phyloP scores from a whole-genome alignment of 1,139 yeast genomes.

The Nadsonia starkeyi-henricii region DNA sequence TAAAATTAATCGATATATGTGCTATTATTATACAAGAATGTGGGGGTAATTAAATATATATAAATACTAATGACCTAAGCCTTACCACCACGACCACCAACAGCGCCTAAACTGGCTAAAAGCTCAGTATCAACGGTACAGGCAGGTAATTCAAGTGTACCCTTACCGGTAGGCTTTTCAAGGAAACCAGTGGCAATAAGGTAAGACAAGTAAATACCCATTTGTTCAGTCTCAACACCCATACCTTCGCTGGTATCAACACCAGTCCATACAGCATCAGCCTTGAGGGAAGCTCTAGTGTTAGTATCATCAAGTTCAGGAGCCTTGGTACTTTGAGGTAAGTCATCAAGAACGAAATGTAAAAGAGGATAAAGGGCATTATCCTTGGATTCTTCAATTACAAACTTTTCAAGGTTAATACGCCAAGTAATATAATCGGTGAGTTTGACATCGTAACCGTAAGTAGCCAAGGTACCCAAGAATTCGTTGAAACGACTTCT shows the following conservation, averaged over 20 bases:
- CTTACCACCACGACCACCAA: constrained; percentile 64
- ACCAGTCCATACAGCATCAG: constrained; percentile 51
- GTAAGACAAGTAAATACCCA: constrained; percentile 71
- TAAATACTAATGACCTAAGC: not conserved
- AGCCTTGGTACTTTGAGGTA: constrained; percentile 84
- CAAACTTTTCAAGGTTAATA: constrained; percentile 56
- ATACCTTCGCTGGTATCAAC: constrained; percentile 51
- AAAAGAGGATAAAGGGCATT: constrained; percentile 84
- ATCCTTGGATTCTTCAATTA: constrained; percentile 55
- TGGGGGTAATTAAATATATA: not conserved
- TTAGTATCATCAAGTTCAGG: constrained; percentile 87
- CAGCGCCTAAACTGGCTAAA: constrained; percentile 49
- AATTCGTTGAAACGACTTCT: constrained; percentile 68
- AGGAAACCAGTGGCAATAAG: constrained; percentile 68
- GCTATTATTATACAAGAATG: too few relatives aligned
- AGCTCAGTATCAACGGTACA: constrained; percentile 45
- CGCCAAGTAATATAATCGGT: constrained; percentile 74
- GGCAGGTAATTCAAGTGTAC: constrained; percentile 40
- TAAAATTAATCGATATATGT: too few relatives aligned
- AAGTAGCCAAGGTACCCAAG: constrained; percentile 46
- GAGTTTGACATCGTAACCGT: constrained; percentile 55
- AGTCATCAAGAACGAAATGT: constrained; percentile 84
- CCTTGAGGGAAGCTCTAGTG: constrained; percentile 48
- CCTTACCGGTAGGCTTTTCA: constrained; percentile 38
- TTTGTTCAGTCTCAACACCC: constrained; percentile 53